A percentile compares a stretch with the other conserved stretches of the same genome.
These are phyloP conservation scores for peach (Prunus persica) DNA, from an alignment of 306 rosid species.

Conservation along the genomic window DNA sequence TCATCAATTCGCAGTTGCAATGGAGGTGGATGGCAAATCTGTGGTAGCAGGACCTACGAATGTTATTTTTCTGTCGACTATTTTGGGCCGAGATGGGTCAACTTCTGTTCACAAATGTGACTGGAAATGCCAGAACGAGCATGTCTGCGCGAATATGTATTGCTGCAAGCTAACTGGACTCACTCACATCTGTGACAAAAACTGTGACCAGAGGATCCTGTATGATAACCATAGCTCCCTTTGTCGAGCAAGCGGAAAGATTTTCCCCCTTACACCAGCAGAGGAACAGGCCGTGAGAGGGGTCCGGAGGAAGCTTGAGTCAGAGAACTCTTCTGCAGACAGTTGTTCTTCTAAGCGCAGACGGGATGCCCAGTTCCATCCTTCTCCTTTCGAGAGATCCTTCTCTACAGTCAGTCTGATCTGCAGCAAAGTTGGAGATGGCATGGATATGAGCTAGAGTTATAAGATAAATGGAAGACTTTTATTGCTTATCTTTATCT, in stretches of 20 bases:
- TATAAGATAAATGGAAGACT: conserved; percentile 37
- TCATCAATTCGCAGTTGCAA: conserved; percentile 46
- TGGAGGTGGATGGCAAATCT: conserved; percentile 84
- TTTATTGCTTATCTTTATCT: conserved; percentile 36
- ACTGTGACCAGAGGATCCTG: conserved; percentile 92
- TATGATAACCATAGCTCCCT: conserved; percentile 95
- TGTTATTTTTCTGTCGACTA: conserved; percentile 84
- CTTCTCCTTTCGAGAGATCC: conserved; percentile 89
- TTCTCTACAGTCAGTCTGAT: conserved; percentile 75
- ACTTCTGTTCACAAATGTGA: conserved; percentile 80
- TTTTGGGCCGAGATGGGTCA: conserved; percentile 73
- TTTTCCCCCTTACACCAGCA: conserved; percentile 55
- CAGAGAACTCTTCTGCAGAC: conserved; percentile 50
- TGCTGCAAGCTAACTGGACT: conserved; percentile 90
- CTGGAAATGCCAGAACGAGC: conserved; percentile 94
- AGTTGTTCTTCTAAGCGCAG: conserved; percentile 75
- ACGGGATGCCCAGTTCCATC: conserved; percentile 66
- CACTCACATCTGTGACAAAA: conserved; percentile 98
- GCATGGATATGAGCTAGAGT: conserved; percentile 83
- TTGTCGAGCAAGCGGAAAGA: conserved; percentile 76
- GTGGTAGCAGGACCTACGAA: conserved; percentile 73
- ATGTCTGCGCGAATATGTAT: conserved; percentile 87
- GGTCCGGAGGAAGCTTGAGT: conserved; percentile 75
- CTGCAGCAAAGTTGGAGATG: conserved; percentile 88
- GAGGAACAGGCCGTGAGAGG: conserved; percentile 90